A percentile compares a stretch with the other conserved stretches of the same genome.
Conservation (phyloP, 495 filamentous ascomycete genomes). For the Aspergillus funiculosus region DNA sequence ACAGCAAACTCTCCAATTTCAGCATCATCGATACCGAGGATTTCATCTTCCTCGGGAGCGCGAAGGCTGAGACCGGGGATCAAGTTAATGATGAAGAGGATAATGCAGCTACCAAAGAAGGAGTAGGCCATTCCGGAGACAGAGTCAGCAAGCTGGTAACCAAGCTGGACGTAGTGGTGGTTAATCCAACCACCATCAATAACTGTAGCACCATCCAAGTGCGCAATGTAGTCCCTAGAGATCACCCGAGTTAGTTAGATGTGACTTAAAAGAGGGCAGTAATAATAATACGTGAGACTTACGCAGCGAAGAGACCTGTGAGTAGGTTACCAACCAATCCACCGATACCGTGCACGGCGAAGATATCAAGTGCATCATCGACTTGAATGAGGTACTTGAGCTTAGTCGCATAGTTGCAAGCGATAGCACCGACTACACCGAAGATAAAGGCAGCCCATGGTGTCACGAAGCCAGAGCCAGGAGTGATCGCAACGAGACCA, state of each 20-base stretch:
- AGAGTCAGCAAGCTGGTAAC: slow-evolving; percentile 84
- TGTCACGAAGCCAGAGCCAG: slow-evolving; percentile 86
- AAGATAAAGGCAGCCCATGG: slow-evolving; percentile 89
- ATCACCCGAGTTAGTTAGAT: slow-evolving; percentile 18
- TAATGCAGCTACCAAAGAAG: slow-evolving; percentile 77
- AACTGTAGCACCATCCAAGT: slow-evolving; percentile 67
- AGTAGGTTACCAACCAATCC: slow-evolving; percentile 85
- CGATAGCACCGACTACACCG: slow-evolving; percentile 73
- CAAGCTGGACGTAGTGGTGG: slow-evolving; percentile 82
- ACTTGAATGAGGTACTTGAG: slow-evolving; percentile 83
- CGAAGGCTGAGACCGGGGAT: slow-evolving; percentile 80
- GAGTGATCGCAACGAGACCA: slow-evolving; percentile 89
- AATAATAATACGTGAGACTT: slow-evolving; percentile 27
- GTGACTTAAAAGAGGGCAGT: background rate
- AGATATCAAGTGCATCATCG: slow-evolving; percentile 92
- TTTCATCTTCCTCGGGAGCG: slow-evolving; percentile 76
- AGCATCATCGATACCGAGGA: slow-evolving; percentile 87
- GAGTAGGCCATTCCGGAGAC: slow-evolving; percentile 79
- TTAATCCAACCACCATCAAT: slow-evolving; percentile 91
- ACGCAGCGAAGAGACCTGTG: slow-evolving; percentile 89
- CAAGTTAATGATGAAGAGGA: slow-evolving; percentile 81
- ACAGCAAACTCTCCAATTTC: slow-evolving; percentile 96
- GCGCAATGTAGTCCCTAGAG: slow-evolving; percentile 72
- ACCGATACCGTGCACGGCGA: slow-evolving; percentile 84
- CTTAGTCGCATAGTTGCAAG: slow-evolving; percentile 95